Base-by-base conservation (phyloP, 116 monocot genomes). In the Thalassia testudinum region DNA sequence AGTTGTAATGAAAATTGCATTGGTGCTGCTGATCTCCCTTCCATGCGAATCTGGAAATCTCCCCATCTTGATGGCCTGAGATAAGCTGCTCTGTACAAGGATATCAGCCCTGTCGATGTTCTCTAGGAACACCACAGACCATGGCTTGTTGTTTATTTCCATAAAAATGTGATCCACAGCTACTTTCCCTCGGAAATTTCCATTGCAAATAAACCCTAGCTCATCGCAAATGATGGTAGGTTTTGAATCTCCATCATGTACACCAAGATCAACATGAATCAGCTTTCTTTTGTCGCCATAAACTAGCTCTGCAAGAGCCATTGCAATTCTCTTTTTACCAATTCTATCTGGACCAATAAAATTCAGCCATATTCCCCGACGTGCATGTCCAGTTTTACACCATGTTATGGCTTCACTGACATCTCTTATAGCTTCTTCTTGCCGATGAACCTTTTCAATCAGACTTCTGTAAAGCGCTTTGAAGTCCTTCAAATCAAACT, bases 81-180 rank as follows among this genome's bases (percentile, higher is more conserved):
- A 66, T 48, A 97, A 67, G 49, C 71, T 71, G 10, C 52, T 73
- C 55, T 85, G 89, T n/a, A 82, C 73, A n/a, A 75, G 43, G 17
- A 73, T 49, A 68, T 97, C 97, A 27, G 97, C 89, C 59, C 71
- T 80, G 37, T 97, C 86, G 8, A 90, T 52, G 61, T 82, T 89
- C 62, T 97, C 85, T 15, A 97, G 62, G 49, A 82, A 77, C 21
- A 97, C 54, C 21, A 97, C 73, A 0, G 80, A 85, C 57, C 48
- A 66, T 21, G 77, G 90, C 42, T 73, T 82, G 68, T 58, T 85
- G 47, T 74, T 66, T 30, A 97, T 63, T 66, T 80, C 78, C 19
- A 22, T 60, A 26, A 72, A 89, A 61, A 97, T 89, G 49, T 69
- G 67, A 69, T 97, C 97, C 22, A 65, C 67, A 30, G 59, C 60